Percentiles rank a stretch among this genome's conserved stretches.
phyloP scores from a whole-genome alignment of 2,329 filamentous ascomycete genomes.

The Graphilbum fragrans region DNA sequence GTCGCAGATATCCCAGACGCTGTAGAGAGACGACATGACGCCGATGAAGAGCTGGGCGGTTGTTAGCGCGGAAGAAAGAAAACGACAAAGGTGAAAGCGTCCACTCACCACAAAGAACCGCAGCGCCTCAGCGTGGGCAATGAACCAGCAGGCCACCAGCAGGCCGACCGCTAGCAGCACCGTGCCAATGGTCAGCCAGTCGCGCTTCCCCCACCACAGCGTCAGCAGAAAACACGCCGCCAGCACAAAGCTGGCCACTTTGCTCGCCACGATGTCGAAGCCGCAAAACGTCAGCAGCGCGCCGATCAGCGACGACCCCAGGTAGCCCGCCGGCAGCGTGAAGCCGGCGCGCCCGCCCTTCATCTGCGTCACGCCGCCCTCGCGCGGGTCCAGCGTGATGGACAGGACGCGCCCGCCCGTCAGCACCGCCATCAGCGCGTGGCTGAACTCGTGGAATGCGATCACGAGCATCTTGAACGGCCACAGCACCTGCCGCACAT shows the following conservation, averaged over 20 bases:
- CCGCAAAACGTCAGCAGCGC: constrained; percentile 68
- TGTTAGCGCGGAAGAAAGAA: background rate
- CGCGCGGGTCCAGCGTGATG: constrained; percentile 58
- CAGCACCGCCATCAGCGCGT: constrained; percentile 59
- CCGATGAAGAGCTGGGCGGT: constrained; percentile 55
- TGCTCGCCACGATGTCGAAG: constrained; percentile 71
- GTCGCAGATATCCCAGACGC: constrained; percentile 77
- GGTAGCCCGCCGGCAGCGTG: constrained; percentile 65
- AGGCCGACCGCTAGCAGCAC: constrained; percentile 58
- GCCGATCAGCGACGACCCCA: constrained; percentile 66
- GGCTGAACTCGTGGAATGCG: constrained; percentile 70
- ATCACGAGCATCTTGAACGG: constrained; percentile 84
- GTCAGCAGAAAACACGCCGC: constrained; percentile 67
- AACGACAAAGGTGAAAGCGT: background rate
- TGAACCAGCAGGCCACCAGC: constrained; percentile 68
- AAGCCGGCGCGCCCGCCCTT: constrained; percentile 57
- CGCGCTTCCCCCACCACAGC: constrained; percentile 67
- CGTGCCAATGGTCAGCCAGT: constrained; percentile 66
- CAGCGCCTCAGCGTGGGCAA: constrained; percentile 60
- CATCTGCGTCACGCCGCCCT: constrained; percentile 72
- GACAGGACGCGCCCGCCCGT: constrained; percentile 54
- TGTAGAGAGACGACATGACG: constrained; percentile 71
- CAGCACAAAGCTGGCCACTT: constrained; percentile 62
- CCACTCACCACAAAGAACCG: constrained; percentile 40
- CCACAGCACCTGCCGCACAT: constrained; percentile 63